Evolutionary conservation across 73 alveolate genomes (phyloP), one percentile per base, ranked within the genome.

Genomic region (Loxodes magnus): DNA sequence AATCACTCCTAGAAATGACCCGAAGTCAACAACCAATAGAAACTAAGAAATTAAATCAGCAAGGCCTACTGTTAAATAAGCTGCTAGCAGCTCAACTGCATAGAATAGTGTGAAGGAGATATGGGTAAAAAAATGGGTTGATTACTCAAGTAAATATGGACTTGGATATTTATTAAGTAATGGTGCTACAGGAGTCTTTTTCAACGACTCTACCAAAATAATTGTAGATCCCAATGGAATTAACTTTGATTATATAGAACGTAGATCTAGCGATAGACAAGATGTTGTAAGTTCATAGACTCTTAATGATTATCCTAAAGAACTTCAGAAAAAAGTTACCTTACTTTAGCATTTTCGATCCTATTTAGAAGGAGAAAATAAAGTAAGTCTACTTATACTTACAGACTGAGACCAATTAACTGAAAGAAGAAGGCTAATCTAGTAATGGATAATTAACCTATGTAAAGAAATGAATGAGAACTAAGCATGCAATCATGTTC

Each of bases 381-480:
- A 6, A 6, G 39, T 10, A 6, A 6, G 10, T 10, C 10, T 10
- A 30, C 39, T 30, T 6, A 30, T 46, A 2, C 43, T 25, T 12
- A 41, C 43, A 12, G 59, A 46, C 17, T 20, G 7, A 20, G 27
- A 46, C 22, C 39, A 16, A 25, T 37, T 25, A 25, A 46, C 59
- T 25, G 39, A 5, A 16, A n/a, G 26, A 12, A 1, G 52, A 21
- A 21, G 59, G 27, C 9, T 37, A 46, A 25, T 25, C 22, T n/a
- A 41, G 6, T 5, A 24, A 46, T 1, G 36, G n/a, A 35, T 14
- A 17, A 3, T 26, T 49, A 37, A 38, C 80, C 35, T 93, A 86
- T 69, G 90, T 93, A 28, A 93, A 89, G 69, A 93, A 88, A 75
- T 93, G 96, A 95, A 87, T 93, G 91, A 54, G 90, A 69, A 89